Evolutionary conservation across 257 asterid species (phyloP), one percentile per base, ranked within the genome.

Genomic region (Plectranthus barbatus): DNA sequence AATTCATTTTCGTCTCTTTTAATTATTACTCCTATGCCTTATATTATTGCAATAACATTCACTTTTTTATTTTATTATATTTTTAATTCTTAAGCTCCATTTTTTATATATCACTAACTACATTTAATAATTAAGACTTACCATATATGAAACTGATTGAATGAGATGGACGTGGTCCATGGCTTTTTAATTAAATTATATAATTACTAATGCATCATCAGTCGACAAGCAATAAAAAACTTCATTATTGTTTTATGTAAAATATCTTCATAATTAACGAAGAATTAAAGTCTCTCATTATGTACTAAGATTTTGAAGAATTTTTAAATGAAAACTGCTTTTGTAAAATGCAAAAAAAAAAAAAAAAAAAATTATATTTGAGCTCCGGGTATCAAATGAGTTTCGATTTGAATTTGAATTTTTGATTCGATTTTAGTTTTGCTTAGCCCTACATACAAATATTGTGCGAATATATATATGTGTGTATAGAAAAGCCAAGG

Each of bases 1-100:
- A 56, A 66, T 66, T 72, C 62, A 57, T 57, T 67, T 76, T 73
- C 68, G 57, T 66, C 77, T 79, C 70, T 62, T 77, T 66, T 29
- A 68, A 72, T 75, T 69, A 79, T 79, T 79, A 62, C 56, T 62
- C 67, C 47, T 44, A 6, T 49, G 33, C 40, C n/a, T n/a, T 64
- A 69, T 77, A 60, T 59, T 60, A 75, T 70, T 60, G 64, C 69
- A 58, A 13, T 58, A 53, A 69, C 20, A 45, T 60, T 20, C 68
- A 48, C 42, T 48, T 55, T 33, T 44, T 42, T n/a, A 13, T 14
- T n/a, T 42, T 42, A n/a, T 39, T 7, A 2, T 39, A 39, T 3
- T 4, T 39, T 9, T 3, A 9, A 39, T 3, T 39, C 5, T 39
- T 39, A 3, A 11, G 12, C 31, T 26, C 5, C 31, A 5, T 26